Percentiles rank a stretch among this genome's conserved stretches.
These are phyloP conservation scores for Coemansia pectinata DNA, from an alignment of 192 early-diverging fungal species.

Conservation along the genomic window DNA sequence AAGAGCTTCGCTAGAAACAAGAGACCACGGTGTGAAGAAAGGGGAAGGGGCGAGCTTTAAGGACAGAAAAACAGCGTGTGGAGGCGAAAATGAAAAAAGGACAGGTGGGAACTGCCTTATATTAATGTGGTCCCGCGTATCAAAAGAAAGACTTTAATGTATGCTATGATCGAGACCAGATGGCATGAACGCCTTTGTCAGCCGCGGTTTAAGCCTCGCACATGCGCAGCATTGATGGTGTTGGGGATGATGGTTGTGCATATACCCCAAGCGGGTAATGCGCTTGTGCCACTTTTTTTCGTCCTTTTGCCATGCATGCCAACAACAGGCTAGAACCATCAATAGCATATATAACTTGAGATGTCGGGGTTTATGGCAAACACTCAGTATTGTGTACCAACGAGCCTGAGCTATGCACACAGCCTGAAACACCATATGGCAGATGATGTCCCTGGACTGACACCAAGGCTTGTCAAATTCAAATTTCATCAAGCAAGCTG, in stretches of 20 bases:
- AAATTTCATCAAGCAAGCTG: no score
- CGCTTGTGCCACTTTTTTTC: not conserved
- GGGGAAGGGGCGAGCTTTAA: not conserved
- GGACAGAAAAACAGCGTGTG: conserved; percentile 15
- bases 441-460: no score
- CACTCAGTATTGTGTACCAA: not conserved
- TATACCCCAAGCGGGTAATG: not conserved
- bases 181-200: conserved; percentile 5
- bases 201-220: conserved; percentile 1
- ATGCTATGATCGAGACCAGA: conserved; percentile 5
- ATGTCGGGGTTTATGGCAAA: no score
- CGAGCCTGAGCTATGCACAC: not conserved
- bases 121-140: conserved; percentile 1
- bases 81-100: conserved; percentile 11
- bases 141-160: not conserved
- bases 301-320: not conserved
- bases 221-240: not conserved
- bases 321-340: not conserved
- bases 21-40: not conserved
- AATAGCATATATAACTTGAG: not conserved
- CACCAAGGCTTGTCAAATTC: no score
- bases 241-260: not conserved
- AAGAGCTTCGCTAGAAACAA: conserved; percentile 5
- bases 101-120: conserved; percentile 6
- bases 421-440: not conserved